A percentile compares a stretch with the other conserved stretches of the same genome.
These are phyloP conservation scores for Echeveria elegans DNA, from an alignment of 164 flowering plant species.

Conservation along the genomic window DNA sequence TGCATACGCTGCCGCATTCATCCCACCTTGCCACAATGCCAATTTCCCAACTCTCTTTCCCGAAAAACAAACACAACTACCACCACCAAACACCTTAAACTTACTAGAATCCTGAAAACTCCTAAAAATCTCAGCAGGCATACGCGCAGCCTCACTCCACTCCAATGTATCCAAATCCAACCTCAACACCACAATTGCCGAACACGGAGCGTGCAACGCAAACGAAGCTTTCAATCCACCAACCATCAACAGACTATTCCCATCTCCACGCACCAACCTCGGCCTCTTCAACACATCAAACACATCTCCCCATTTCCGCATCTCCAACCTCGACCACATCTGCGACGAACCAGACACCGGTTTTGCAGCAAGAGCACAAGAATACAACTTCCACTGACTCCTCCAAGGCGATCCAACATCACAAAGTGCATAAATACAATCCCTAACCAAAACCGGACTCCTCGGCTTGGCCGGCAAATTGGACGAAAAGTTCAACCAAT, in stretches of 20 bases:
- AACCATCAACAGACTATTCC: slow-evolving; percentile 52
- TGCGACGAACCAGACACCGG: slow-evolving; percentile 9
- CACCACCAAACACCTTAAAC: slow-evolving; percentile 91
- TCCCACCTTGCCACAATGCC: slow-evolving; percentile 64
- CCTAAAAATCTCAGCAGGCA: slow-evolving; percentile 72
- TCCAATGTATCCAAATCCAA: slow-evolving; percentile 71
- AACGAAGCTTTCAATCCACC: slow-evolving; percentile 77
- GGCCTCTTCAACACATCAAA: slow-evolving; percentile 86
- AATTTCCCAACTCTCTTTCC: slow-evolving; percentile 58
- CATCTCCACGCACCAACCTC: slow-evolving; percentile 46
- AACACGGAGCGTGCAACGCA: slow-evolving; percentile 58
- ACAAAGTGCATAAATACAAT: slow-evolving; percentile 52
- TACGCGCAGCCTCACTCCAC: slow-evolving; percentile 89
- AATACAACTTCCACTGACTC: slow-evolving; percentile 72
- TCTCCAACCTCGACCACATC: slow-evolving; percentile 58
- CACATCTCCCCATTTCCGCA: slow-evolving; percentile 77
- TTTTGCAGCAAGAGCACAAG: slow-evolving; percentile 21
- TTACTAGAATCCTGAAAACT: slow-evolving; percentile 62
- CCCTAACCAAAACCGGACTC: slow-evolving; percentile 56
- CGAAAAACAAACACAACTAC: slow-evolving; percentile 70
- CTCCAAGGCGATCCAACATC: slow-evolving; percentile 94
- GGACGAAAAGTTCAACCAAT: slow-evolving; percentile 70
- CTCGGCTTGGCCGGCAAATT: slow-evolving; percentile 79
- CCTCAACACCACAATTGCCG: slow-evolving; percentile 67
- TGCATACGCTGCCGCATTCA: slow-evolving; percentile 15